Evolutionary conservation across 108 stramenopile species (phyloP), one percentile per base, ranked within the genome.

Genomic region (Schizochytrium sp.): DNA sequence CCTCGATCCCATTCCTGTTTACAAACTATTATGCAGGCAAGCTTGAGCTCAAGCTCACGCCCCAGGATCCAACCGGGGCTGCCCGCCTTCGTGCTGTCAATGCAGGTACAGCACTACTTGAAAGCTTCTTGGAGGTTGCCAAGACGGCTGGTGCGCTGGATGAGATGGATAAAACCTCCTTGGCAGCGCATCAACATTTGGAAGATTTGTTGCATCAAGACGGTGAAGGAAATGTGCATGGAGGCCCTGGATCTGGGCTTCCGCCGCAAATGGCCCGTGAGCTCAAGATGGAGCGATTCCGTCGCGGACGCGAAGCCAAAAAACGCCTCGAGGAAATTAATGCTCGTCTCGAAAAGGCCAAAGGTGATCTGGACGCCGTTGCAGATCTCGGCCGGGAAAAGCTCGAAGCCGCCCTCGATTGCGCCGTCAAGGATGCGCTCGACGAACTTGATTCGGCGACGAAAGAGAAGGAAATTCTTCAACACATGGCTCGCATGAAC

Each of bases 391-490:
- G 51, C 25, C 76, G 76, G 16, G 76, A 83, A 53, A 53, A 34
- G 18, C 12, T 53, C n/a, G 51, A 53, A 5, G 48, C 48, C 51
- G 51, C 76, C 10, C 45, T 83, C 51, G 51, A 47, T 23, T 83
- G 76, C 51, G 76, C 76, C n/a, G n/a, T 83, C 28, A 83, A 83
- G 51, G 51, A 83, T 83, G 76, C 76, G n/a, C 76, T 83, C 76
- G 76, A 83, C 28, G 76, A 83, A 16, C 51, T 53, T 4, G 76
- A 83, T 18, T 83, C 76, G 1, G 76, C 76, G 18, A 23, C 48
- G 18, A 12, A 34, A 28, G 76, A 83, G 5, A 53, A 83, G 28
- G 48, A 83, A 23, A 83, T 83, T 83, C 28, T 83, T 6, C 23
- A 83, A 45, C 76, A 83, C 4, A 83, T 83, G 76, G 76, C 76